Evolutionary conservation across 768 basidiomycete species (phyloP).

Genomic region (Rhizopogon roseolus): DNA sequence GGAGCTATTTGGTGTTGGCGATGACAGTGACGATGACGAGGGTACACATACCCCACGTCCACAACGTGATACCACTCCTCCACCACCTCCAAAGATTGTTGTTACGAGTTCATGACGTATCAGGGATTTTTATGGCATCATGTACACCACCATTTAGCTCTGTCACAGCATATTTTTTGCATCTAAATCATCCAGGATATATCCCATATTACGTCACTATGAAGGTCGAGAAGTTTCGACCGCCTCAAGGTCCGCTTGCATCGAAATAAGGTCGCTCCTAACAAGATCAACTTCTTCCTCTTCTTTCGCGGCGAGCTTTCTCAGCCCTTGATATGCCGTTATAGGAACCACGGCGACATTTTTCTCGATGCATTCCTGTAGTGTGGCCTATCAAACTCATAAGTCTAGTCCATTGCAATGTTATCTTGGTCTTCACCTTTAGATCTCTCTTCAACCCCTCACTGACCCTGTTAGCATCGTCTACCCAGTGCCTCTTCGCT

Average conservation of each 20-base stretch:
- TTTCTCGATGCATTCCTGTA: conserved; percentile 44
- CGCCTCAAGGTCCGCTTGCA: neutral
- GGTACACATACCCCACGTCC: conserved; percentile 9
- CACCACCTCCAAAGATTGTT: conserved; percentile 22
- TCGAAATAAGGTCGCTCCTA: conserved; percentile 26
- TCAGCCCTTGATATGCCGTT: conserved; percentile 43
- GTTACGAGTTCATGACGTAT: conserved; percentile 18
- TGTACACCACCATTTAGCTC: conserved; percentile 22
- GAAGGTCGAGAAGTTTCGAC: neutral
- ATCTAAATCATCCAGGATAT: neutral
- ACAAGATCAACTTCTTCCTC: conserved; percentile 42
- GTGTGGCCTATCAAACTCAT: conserved; percentile 32
- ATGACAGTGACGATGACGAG: conserved; percentile 56
- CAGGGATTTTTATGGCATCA: conserved; percentile 16
- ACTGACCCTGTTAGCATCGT: conserved; percentile 58
- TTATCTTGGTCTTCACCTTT: conserved; percentile 35
- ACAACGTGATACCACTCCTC: conserved; percentile 5
- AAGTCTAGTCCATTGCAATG: conserved; percentile 2
- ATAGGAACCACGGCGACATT: conserved; percentile 50
- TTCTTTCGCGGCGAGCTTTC: conserved; percentile 34
- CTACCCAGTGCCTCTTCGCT: conserved; percentile 62
- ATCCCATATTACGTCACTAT: neutral
- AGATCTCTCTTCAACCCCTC: conserved; percentile 63
- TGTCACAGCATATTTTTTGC: conserved; percentile 1
- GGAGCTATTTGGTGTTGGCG: conserved; percentile 67